Conservation (phyloP, 139 green algal species). For the Micractinium conductrix region DNA sequence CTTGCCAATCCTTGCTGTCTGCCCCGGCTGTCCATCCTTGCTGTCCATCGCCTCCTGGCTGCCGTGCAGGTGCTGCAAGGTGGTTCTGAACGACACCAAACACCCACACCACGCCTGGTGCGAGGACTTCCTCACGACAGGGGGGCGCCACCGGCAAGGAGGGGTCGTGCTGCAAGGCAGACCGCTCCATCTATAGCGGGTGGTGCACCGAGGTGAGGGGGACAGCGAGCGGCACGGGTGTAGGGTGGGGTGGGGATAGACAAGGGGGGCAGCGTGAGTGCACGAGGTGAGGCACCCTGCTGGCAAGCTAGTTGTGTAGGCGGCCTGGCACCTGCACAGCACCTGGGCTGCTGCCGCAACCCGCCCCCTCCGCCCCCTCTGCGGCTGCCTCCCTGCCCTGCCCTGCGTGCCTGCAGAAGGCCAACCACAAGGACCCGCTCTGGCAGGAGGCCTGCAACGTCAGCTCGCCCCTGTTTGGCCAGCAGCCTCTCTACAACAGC, state of each 20-base stretch:
- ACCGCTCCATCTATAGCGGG: constrained; percentile 45
- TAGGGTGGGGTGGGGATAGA: no score
- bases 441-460: constrained; percentile 55
- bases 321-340: no score
- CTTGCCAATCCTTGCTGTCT: no score
- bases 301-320: no score
- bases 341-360: not conserved
- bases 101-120: constrained; percentile 46
- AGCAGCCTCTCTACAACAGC: constrained; percentile 16
- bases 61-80: constrained; percentile 47
- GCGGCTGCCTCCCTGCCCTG: no score
- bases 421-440: constrained; percentile 11
- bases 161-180: constrained; percentile 68
- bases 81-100: not conserved
- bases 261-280: no score
- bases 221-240: no score
- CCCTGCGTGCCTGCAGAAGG: not conserved
- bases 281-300: no score
- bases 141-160: constrained; percentile 22
- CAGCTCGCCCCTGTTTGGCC: constrained; percentile 42
- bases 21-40: no score
- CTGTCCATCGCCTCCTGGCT: not conserved
- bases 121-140: constrained; percentile 53
- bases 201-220: constrained; percentile 58
- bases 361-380: no score